phyloP scores from a whole-genome alignment of 2,329 filamentous ascomycete species.

The Hirsutella thompsonii region DNA sequence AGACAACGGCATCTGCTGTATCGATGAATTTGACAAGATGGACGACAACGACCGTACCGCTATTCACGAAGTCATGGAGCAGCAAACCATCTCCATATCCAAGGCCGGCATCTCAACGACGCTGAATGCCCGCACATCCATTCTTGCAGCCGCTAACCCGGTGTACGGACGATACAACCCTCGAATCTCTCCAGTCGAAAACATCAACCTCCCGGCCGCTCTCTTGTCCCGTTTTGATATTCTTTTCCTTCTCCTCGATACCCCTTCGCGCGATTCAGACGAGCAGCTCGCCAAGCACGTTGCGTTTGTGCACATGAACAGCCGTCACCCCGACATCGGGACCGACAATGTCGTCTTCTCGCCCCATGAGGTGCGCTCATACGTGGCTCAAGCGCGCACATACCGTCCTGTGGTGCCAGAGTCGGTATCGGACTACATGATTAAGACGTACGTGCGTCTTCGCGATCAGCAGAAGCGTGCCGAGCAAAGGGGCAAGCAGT shows the following conservation, averaged over 20 bases:
- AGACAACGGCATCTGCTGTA: constrained; percentile 76
- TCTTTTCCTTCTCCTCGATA: constrained; percentile 93
- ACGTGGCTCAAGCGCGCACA: constrained; percentile 83
- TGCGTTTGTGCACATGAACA: constrained; percentile 94
- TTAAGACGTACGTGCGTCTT: constrained; percentile 91
- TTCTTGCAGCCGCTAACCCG: constrained; percentile 91
- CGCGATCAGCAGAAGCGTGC: constrained; percentile 84
- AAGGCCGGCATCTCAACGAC: constrained; percentile 62
- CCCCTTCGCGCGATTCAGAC: constrained; percentile 76
- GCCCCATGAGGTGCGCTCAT: constrained; percentile 88
- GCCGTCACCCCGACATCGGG: constrained; percentile 68
- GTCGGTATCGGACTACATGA: constrained; percentile 86
- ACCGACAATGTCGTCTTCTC: constrained; percentile 61
- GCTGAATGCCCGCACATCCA: constrained; percentile 89
- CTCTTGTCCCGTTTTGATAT: constrained; percentile 95
- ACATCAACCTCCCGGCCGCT: constrained; percentile 97
- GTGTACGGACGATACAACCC: constrained; percentile 98
- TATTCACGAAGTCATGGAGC: constrained; percentile 82
- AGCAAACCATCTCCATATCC: constrained; percentile 76
- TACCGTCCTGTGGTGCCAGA: constrained; percentile 80
- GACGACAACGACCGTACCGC: constrained; percentile 71
- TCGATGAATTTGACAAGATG: constrained; percentile 86
- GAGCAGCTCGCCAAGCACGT: constrained; percentile 94
- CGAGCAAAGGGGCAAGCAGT: constrained; percentile 82
- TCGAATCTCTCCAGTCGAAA: constrained; percentile 91